Conservation (phyloP, 1,284 basidiomycete species). For the Heterobasidion irregulare region DNA sequence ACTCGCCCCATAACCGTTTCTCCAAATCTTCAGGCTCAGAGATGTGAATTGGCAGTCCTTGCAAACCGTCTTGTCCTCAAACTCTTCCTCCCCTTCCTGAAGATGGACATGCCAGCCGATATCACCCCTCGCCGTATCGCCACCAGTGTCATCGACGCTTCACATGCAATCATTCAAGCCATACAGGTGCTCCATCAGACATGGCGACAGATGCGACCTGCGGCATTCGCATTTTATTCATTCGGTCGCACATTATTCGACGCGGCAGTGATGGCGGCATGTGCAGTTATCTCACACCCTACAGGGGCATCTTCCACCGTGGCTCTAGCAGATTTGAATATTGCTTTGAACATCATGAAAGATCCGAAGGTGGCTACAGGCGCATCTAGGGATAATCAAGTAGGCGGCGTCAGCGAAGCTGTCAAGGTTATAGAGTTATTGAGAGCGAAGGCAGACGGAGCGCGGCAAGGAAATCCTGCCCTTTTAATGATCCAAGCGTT, state of each 20-base stretch:
- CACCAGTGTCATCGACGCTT: conserved; percentile 49
- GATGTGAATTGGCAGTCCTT: conserved; percentile 50
- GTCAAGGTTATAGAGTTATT: conserved; percentile 41
- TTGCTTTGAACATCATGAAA: conserved; percentile 42
- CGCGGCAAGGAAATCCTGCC: conserved; percentile 13
- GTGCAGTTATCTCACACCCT: conserved; percentile 46
- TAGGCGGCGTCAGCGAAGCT: conserved; percentile 25
- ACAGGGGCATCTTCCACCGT: conserved; percentile 34
- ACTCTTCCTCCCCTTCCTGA: conserved; percentile 60
- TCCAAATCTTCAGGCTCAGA: conserved; percentile 34
- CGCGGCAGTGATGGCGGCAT: conserved; percentile 52
- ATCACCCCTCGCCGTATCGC: conserved; percentile 37
- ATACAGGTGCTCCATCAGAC: conserved; percentile 32
- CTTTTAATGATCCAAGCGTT: conserved; percentile 7
- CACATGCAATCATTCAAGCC: conserved; percentile 48
- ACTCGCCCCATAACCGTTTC: conserved; percentile 14
- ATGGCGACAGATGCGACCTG: conserved; percentile 28
- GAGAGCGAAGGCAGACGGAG: conserved; percentile 36
- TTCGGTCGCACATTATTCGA: conserved; percentile 53
- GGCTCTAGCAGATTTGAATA: conserved; percentile 38
- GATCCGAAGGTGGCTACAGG: conserved; percentile 23
- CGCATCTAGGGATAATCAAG: conserved; percentile 7
- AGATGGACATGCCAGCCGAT: conserved; percentile 17
- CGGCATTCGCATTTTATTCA: conserved; percentile 51
- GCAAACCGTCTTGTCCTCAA: conserved; percentile 54